A percentile compares a stretch with the other conserved stretches of the same genome.
Evolutionary conservation across 805 yeast species (phyloP).

Genomic region (Starmerella bacillaris): DNA sequence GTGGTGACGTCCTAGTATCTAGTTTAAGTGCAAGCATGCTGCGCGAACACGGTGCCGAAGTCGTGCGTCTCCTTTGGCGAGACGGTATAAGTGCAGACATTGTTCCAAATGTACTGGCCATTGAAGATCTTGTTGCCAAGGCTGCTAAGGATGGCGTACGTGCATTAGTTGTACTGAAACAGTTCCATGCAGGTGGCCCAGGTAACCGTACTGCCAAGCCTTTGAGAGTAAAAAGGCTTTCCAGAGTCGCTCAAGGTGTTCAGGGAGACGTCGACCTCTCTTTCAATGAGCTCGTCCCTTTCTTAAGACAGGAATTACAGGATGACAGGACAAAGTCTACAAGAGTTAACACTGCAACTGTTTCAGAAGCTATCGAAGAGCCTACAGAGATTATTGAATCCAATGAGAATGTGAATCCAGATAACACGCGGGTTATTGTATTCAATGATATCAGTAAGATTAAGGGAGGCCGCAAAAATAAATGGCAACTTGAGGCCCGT

Average conservation of each 20-base stretch:
- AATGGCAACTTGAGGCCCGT: constrained; percentile 64
- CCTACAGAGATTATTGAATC: background rate
- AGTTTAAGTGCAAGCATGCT: constrained; percentile 42
- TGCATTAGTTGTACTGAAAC: constrained; percentile 65
- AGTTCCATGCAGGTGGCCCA: constrained; percentile 21
- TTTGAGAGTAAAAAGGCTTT: constrained; percentile 45
- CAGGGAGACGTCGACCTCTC: constrained; percentile 53
- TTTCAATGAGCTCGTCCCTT: constrained; percentile 41
- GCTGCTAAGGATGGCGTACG: constrained; percentile 56
- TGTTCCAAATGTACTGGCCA: constrained; percentile 21
- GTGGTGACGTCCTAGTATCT: constrained; percentile 72
- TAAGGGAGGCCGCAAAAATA: constrained; percentile 52
- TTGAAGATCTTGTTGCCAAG: constrained; percentile 46
- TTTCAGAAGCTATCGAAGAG: background rate
- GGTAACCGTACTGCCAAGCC: constrained; percentile 46
- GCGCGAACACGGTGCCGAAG: constrained; percentile 42
- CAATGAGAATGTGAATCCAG: background rate
- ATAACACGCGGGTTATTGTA: constrained; percentile 25
- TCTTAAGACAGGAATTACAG: constrained; percentile 24
- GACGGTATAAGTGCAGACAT: constrained; percentile 65
- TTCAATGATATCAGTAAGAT: constrained; percentile 65
- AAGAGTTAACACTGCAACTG: background rate
- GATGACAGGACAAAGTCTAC: background rate
- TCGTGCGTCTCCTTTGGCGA: constrained; percentile 53
- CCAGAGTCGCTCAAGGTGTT: constrained; percentile 23